Evolutionary conservation across 2,329 filamentous ascomycete species (phyloP).

Genomic region (Fonsecaea erecta): DNA sequence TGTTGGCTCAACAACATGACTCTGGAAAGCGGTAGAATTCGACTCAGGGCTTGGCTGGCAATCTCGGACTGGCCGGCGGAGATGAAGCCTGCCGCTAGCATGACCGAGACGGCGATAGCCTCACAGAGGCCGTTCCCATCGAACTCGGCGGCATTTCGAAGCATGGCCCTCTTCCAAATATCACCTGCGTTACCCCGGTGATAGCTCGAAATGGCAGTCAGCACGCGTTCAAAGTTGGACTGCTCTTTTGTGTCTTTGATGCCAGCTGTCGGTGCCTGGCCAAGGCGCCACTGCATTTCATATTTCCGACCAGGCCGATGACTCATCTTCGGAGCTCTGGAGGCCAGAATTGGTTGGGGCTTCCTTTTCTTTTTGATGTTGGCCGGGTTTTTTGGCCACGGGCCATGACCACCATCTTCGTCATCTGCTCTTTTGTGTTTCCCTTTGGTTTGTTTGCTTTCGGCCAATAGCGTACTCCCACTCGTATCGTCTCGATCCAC

Average conservation of each 20-base stretch:
- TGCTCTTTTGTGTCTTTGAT: conserved; percentile 9
- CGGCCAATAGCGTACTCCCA: neutral
- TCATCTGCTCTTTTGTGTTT: neutral
- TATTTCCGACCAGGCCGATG: conserved; percentile 17
- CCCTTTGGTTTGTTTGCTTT: neutral
- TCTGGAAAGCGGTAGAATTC: conserved; percentile 4
- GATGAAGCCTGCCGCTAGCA: conserved; percentile 16
- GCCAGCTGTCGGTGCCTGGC: conserved; percentile 15
- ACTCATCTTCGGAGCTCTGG: conserved; percentile 44
- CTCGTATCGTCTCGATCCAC: neutral
- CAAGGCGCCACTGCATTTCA: conserved; percentile 21
- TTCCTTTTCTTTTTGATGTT: conserved; percentile 69
- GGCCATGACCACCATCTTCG: neutral
- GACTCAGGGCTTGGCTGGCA: conserved; percentile 6
- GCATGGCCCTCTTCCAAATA: conserved; percentile 17
- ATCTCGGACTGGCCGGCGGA: conserved; percentile 9
- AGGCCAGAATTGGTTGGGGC: conserved; percentile 40
- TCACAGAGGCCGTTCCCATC: conserved; percentile 13
- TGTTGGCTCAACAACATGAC: conserved; percentile 17
- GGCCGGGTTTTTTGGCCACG: neutral
- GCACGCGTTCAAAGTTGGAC: conserved; percentile 8
- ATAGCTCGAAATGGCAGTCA: conserved; percentile 8
- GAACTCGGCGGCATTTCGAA: conserved; percentile 1
- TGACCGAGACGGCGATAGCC: neutral
- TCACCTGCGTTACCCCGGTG: conserved; percentile 15